phyloP scores from a whole-genome alignment of 139 green algal genomes.

The Chlorella vulgaris region DNA sequence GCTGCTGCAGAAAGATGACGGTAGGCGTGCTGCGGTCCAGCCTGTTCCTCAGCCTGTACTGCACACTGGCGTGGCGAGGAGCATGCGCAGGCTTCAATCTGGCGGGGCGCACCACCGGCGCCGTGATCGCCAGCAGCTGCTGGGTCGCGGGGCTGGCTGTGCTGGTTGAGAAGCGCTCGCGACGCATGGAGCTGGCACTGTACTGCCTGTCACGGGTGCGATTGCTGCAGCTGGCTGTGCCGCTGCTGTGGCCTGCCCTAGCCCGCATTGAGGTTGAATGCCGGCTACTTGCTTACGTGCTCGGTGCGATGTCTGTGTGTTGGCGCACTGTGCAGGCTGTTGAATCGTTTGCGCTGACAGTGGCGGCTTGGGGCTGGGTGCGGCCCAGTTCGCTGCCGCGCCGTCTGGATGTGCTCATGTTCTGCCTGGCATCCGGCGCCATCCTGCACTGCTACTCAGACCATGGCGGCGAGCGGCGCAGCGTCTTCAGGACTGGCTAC shows the following conservation, averaged over 20 bases:
- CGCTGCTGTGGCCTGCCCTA: too few relatives aligned
- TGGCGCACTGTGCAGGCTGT: conserved; percentile 44
- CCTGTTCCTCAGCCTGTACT: conserved; percentile 87
- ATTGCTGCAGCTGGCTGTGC: too few relatives aligned
- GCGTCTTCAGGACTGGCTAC: conserved; percentile 94
- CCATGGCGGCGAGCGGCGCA: conserved; percentile 55
- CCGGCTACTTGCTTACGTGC: too few relatives aligned
- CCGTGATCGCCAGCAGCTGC: conserved; percentile 53
- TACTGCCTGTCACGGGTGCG: conserved; percentile 76
- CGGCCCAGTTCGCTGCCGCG: conserved; percentile 17
- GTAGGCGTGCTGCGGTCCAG: conserved; percentile 75
- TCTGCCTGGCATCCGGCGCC: conserved; percentile 71
- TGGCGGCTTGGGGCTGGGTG: conserved; percentile 55
- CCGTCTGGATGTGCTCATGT: conserved; percentile 85
- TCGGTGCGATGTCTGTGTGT: too few relatives aligned
- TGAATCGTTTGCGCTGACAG: conserved; percentile 76
- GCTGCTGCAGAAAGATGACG: conserved; percentile 33
- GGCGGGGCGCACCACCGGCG: conserved; percentile 48
- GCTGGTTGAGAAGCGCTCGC: conserved; percentile 92
- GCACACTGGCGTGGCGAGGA: conserved; percentile 79
- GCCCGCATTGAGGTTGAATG: too few relatives aligned
- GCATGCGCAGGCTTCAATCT: conserved; percentile 46
- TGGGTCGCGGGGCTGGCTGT: conserved; percentile 72
- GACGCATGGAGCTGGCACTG: conserved; percentile 94
- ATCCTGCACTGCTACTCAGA: conserved; percentile 92